Percentiles rank a stretch among this genome's conserved stretches.
These are phyloP conservation scores for Cucumis melo DNA, from an alignment of 306 rosid genomes.

Conservation along the genomic window DNA sequence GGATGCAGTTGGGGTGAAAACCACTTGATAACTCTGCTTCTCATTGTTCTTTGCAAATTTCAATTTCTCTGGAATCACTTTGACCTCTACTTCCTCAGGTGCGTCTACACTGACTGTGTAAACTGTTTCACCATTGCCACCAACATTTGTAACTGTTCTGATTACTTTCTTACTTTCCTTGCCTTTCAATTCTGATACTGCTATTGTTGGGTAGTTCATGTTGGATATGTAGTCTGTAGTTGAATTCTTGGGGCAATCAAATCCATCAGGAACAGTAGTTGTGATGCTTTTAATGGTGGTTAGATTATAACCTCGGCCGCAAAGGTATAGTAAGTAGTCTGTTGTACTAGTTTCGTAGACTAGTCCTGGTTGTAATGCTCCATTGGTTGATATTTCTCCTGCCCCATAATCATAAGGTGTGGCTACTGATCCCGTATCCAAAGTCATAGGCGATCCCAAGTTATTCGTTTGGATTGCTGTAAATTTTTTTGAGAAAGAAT, in stretches of 20 bases:
- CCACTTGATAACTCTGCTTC: constrained; percentile 41
- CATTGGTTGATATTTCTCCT: constrained; percentile 43
- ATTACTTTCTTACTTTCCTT: constrained; percentile 21
- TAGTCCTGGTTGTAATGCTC: constrained; percentile 53
- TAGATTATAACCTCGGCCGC: constrained; percentile 26
- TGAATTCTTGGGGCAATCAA: constrained; percentile 39
- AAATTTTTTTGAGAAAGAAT: not conserved
- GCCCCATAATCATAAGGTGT: constrained; percentile 80
- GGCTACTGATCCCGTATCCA: constrained; percentile 32
- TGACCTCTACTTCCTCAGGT: constrained; percentile 33
- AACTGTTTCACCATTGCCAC: constrained; percentile 34
- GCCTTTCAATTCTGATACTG: constrained; percentile 33
- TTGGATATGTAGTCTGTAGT: constrained; percentile 36
- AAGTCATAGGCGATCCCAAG: constrained; percentile 32
- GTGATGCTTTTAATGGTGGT: constrained; percentile 32
- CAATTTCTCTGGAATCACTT: constrained; percentile 43
- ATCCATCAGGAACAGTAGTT: constrained; percentile 22
- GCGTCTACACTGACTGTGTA: constrained; percentile 31
- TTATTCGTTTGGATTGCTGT: constrained; percentile 59
- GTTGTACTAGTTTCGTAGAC: constrained; percentile 51
- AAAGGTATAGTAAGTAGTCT: constrained; percentile 62
- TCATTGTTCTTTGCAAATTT: constrained; percentile 28
- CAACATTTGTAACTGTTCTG: constrained; percentile 62
- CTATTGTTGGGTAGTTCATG: constrained; percentile 80
- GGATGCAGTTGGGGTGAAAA: constrained; percentile 25